Conservation (phyloP, 441 rosid genomes). For the Biscutella laevigata region DNA sequence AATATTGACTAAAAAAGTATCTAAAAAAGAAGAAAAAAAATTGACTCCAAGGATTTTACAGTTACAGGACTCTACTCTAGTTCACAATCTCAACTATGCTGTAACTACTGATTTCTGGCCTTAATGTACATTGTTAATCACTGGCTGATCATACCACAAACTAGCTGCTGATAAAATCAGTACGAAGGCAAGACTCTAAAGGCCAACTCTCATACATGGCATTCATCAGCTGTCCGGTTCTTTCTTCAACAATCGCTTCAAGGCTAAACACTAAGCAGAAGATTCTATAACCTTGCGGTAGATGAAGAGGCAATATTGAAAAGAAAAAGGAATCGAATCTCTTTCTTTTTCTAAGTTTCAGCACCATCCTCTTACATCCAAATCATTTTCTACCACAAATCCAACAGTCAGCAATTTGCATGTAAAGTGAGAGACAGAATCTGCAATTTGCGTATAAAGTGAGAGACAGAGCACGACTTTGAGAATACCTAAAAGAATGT, state of each 20-base stretch:
- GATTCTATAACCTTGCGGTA: slow-evolving; percentile 14
- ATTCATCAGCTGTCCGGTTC: neutral
- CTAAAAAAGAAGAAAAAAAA: neutral
- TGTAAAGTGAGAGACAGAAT: slow-evolving; percentile 8
- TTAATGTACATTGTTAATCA: neutral
- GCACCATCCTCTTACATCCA: neutral
- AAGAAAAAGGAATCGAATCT: neutral
- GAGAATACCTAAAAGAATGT: neutral
- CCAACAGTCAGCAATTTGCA: slow-evolving; percentile 15
- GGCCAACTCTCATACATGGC: neutral
- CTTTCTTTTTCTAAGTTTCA: neutral
- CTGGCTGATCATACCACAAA: neutral
- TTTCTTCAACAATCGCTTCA: neutral
- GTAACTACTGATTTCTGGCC: neutral
- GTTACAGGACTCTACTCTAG: neutral
- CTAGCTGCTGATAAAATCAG: neutral
- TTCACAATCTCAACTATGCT: neutral
- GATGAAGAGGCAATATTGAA: slow-evolving; percentile 1
- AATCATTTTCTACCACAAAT: neutral
- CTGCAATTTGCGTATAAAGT: no score
- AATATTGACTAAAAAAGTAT: neutral
- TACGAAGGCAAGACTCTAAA: neutral
- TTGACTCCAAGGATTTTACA: slow-evolving; percentile 6
- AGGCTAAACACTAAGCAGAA: neutral
- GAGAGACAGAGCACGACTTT: no score